phyloP scores from a whole-genome alignment of 2,329 filamentous ascomycete species.

The Colletotrichum scovillei region DNA sequence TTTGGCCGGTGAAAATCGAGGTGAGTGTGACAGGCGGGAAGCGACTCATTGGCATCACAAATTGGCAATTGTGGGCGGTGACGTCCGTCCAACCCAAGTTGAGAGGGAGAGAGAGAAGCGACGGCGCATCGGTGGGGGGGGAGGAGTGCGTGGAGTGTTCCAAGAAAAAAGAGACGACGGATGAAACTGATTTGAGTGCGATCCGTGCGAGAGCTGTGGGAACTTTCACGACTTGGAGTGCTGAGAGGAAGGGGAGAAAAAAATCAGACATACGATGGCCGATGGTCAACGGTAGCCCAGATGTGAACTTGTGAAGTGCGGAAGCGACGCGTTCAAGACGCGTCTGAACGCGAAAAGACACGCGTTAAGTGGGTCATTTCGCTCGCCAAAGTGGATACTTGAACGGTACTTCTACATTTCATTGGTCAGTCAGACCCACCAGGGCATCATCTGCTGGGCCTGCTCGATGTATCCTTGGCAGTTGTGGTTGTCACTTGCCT shows the following conservation, averaged over 20 bases:
- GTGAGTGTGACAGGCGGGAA: slow-evolving; percentile 22
- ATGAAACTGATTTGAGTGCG: slow-evolving; percentile 13
- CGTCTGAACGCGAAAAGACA: neutral
- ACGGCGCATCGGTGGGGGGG: neutral
- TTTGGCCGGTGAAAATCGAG: slow-evolving; percentile 11
- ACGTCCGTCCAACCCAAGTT: slow-evolving; percentile 10
- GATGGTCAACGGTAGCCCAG: neutral
- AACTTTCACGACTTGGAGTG: neutral
- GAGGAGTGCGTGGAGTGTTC: neutral
- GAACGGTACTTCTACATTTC: no score
- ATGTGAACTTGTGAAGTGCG: slow-evolving; percentile 9
- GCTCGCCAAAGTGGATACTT: neutral
- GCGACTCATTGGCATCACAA: slow-evolving; percentile 28
- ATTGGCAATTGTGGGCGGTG: slow-evolving; percentile 17
- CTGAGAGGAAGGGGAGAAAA: neutral
- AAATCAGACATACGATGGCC: slow-evolving; percentile 5
- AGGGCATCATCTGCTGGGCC: neutral
- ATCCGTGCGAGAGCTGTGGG: slow-evolving; percentile 13
- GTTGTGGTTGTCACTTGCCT: neutral
- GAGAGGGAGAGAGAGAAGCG: neutral
- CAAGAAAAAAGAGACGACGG: neutral
- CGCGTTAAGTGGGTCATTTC: neutral
- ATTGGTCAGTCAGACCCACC: no score
- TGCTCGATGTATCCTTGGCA: neutral
- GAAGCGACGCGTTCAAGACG: slow-evolving; percentile 24